Evolutionary conservation across 495 filamentous ascomycete genomes (phyloP).

Genomic region (Penicillium paxilli): DNA sequence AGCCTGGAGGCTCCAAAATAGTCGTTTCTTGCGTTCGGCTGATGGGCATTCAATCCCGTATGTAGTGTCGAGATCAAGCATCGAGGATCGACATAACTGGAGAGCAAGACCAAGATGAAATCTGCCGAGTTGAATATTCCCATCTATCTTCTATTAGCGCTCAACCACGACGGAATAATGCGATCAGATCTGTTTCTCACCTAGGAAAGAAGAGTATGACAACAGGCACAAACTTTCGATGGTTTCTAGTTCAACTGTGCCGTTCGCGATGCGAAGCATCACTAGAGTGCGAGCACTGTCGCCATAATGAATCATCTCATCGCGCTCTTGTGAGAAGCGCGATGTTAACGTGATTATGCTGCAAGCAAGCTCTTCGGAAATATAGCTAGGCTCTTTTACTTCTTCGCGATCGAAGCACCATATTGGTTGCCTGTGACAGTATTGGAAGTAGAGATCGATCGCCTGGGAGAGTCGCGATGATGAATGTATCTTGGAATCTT

Average conservation of each 20-base stretch:
- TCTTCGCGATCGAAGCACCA: conserved; percentile 50
- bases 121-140: conserved; percentile 37
- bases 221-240: conserved; percentile 48
- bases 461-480: conserved; percentile 32
- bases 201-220: conserved; percentile 44
- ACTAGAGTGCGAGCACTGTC: conserved; percentile 42
- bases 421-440: conserved; percentile 48
- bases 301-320: conserved; percentile 39
- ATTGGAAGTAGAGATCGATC: conserved; percentile 45
- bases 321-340: conserved; percentile 39
- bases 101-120: conserved; percentile 45
- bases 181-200: conserved; percentile 14
- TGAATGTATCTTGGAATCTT: conserved; percentile 29
- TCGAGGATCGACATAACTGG: conserved; percentile 45
- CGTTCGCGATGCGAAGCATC: conserved; percentile 49
- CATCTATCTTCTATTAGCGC: conserved; percentile 30
- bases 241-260: conserved; percentile 43
- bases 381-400: conserved; percentile 32
- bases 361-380: conserved; percentile 43
- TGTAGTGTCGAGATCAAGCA: conserved; percentile 38
- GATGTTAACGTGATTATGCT: conserved; percentile 44
- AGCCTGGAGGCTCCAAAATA: conserved; percentile 47
- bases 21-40: conserved; percentile 40
- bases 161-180: background rate
- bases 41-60: conserved; percentile 30